Evolutionary conservation across 2,329 filamentous ascomycete species (phyloP).

Genomic region (Colletotrichum sp.): DNA sequence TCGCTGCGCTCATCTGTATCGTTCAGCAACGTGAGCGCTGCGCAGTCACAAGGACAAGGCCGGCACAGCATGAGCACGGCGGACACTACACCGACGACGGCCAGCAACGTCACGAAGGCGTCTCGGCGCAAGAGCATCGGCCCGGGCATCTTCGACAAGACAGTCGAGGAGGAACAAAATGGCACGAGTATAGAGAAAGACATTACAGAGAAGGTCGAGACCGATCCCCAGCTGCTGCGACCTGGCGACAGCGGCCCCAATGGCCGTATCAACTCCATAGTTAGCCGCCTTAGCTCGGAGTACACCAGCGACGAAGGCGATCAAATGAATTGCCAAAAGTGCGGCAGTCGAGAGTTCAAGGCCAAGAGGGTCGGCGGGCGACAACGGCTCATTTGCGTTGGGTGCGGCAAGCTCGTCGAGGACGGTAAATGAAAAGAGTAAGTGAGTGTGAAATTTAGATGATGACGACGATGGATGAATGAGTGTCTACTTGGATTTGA

Average conservation of each 20-base stretch:
- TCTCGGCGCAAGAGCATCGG: constrained; percentile 30
- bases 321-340: constrained; percentile 60
- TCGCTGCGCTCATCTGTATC: constrained; percentile 13
- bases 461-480: background rate
- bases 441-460: background rate
- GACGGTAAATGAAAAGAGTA: background rate
- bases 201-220: constrained; percentile 2
- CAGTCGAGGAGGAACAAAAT: constrained; percentile 8
- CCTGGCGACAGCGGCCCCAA: constrained; percentile 18
- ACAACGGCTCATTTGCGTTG: constrained; percentile 66
- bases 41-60: background rate
- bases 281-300: constrained; percentile 63
- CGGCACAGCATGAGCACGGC: constrained; percentile 14
- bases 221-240: constrained; percentile 17
- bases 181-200: background rate
- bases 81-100: background rate
- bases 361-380: constrained; percentile 58
- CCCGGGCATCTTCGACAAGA: constrained; percentile 14
- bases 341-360: constrained; percentile 67
- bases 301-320: constrained; percentile 44
- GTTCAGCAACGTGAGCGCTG: constrained; percentile 4
- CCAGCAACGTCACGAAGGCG: constrained; percentile 20
- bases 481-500: constrained; percentile 4
- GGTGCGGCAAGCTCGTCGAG: constrained; percentile 47
- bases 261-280: constrained; percentile 44